Evolutionary conservation across 176 grass and related monocot genomes (phyloP), one percentile per base, ranked within the genome.

Genomic region (Carex pumila): DNA sequence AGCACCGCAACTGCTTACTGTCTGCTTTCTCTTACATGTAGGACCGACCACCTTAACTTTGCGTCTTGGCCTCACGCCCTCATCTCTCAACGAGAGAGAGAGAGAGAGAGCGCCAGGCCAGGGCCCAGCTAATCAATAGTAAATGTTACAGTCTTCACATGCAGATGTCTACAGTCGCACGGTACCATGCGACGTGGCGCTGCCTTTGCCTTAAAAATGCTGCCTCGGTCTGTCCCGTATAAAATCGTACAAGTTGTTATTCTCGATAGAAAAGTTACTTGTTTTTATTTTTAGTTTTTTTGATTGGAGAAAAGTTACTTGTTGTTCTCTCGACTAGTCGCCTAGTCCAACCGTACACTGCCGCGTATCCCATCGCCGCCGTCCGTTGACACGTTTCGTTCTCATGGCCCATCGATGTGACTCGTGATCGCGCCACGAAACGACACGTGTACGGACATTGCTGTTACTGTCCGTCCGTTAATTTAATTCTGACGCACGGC

Each of bases 311-410:
- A 45, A 50, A 50, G 47, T 50, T 50, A 50, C 9, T 50, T 47
- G 8, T 47, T 47, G 37, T 39, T 65, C 36, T 50, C 36, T 59
- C 39, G 54, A 73, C 34, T 62, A 30, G 79, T 83, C 21, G 7
- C n/a, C 32, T 31, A 53, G 5, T 39, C 12, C 1, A 11, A 74
- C 64, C 79, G 54, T 54, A 82, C 79, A 53, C 64, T 8, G 41
- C 56, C 61, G 11, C 13, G 3, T 36, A 71, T 82, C 86, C 45
- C 81, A 71, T 76, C 86, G 67, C 79, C 86, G 80, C 68, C 62
- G 80, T 83, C 58, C 52, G 41, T 22, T 53, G 80, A 65, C 53
- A 65, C 80, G 80, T 76, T 81, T 58, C 79, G 56, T 2, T 12
- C 17, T 22, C 3, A 5, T 6, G 3, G 8, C 43, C 59, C 18